Percentiles rank a stretch among this genome's conserved stretches.
These are phyloP conservation scores for Cercophora sp. DNA, from an alignment of 495 filamentous ascomycete species.

Conservation along the genomic window DNA sequence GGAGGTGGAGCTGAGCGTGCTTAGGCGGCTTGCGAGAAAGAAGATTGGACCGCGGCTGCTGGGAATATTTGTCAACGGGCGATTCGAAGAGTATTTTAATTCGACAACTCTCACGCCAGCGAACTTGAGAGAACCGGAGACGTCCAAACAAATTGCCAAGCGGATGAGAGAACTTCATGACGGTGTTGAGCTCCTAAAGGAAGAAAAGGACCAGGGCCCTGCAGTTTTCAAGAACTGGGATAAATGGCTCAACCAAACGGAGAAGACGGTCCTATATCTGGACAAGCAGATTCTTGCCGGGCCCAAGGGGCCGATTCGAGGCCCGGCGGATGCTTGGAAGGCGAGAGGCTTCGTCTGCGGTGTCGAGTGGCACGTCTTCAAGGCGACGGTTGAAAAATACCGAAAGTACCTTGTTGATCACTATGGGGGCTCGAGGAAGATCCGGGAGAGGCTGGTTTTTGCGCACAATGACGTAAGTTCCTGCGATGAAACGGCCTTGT, in stretches of 20 bases:
- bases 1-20: conserved; percentile 81
- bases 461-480: conserved; percentile 89
- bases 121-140: conserved; percentile 76
- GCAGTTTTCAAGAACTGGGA: conserved; percentile 92
- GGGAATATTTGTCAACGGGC: conserved; percentile 91
- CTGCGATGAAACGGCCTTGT: neutral
- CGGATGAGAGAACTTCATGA: conserved; percentile 95
- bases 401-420: conserved; percentile 66
- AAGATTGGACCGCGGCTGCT: conserved; percentile 90
- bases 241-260: conserved; percentile 81
- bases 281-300: conserved; percentile 57
- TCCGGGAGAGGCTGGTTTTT: conserved; percentile 80
- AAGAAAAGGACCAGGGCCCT: conserved; percentile 74
- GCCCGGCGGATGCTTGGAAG: conserved; percentile 54
- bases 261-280: conserved; percentile 70
- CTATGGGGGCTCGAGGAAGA: conserved; percentile 60
- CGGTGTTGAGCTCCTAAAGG: conserved; percentile 76
- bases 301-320: conserved; percentile 17
- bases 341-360: conserved; percentile 74
- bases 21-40: conserved; percentile 81
- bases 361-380: conserved; percentile 77
- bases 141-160: conserved; percentile 93
- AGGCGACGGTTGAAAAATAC: conserved; percentile 71
- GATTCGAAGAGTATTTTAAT: conserved; percentile 91
- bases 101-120: conserved; percentile 70